Evolutionary conservation across 371 early-diverging fungal genomes (phyloP), one percentile per base, ranked within the genome.

Genomic region (Rhizopus delemar): DNA sequence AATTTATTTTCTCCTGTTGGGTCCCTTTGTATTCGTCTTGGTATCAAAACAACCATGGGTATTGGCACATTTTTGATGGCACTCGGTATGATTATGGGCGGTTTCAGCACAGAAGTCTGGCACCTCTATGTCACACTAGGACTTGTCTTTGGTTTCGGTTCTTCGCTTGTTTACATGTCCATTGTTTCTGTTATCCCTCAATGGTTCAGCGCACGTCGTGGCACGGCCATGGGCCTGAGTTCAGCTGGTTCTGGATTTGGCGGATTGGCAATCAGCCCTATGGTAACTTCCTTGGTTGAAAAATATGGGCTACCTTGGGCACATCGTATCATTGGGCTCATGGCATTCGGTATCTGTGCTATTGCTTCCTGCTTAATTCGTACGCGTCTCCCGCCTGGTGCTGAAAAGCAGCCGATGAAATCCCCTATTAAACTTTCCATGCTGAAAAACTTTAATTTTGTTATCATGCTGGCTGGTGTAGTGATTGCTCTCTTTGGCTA

Each of bases 181-280:
- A 52, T 70, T 16, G 68, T 66, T 5, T 53, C 72, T 22, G 74
- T 71, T 2, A 71, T 74, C 46, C 71, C 77, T 41, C 73, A 70
- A 67, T 73, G 71, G 70, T 75, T 58, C 74, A 90, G 41, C 78
- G 88, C 9, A 38, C 89, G 59, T 85, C 85, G 53, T 36, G 73
- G 69, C 22, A 61, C 68, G 15, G 75, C 75, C 3, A 86, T 86
- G n/a, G 93, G 93, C 9, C 80, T 93, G 12, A 84, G 86, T 49
- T 83, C 87, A 38, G 73, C 88, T 53, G 93, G 93, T 6, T 78
- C 86, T 9, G 93, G 93, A 0, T 63, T 91, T 52, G 93, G 93
- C 46, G 92, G 92, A 32, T 36, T 76, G 13, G 73, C 74, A 3
- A 46, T 76, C 5, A 69, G 69, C 50, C 77, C 77, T 7, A 68